Percentiles rank a stretch among this genome's conserved stretches.
Conservation (phyloP, 306 rosid genomes). For the Cyclanthera cordifolia region DNA sequence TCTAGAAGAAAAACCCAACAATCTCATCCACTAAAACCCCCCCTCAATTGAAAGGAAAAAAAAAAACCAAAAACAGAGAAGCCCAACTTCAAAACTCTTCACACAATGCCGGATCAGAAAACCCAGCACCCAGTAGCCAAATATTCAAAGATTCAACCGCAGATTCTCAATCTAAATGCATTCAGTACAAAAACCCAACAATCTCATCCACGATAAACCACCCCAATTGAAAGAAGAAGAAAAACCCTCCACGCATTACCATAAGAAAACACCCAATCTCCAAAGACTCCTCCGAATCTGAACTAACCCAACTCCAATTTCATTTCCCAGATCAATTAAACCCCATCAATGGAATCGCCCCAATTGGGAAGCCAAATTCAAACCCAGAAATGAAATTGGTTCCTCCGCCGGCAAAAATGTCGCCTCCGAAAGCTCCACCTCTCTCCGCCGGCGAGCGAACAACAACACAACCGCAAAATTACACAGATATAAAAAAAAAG, state of each 20-base stretch:
- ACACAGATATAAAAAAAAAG: neutral
- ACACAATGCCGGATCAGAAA: constrained; percentile 36
- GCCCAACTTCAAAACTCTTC: too few species aligned
- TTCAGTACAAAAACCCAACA: neutral
- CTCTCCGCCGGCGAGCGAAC: constrained; percentile 1
- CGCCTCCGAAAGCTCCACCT: neutral
- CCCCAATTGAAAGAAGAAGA: neutral
- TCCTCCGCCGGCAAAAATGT: constrained; percentile 1
- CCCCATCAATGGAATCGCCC: neutral
- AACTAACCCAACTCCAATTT: neutral
- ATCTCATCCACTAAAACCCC: too few species aligned
- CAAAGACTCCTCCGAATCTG: neutral
- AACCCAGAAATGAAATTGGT: neutral
- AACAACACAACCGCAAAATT: constrained; percentile 4
- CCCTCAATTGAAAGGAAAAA: neutral
- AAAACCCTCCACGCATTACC: constrained; percentile 16
- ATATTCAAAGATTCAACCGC: constrained; percentile 22
- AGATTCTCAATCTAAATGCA: neutral
- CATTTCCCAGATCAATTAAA: neutral
- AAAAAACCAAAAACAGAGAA: too few species aligned
- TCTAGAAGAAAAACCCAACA: neutral
- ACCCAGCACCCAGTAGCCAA: neutral
- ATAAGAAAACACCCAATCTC: neutral
- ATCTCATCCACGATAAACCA: neutral
- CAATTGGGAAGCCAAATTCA: neutral